Evolutionary conservation across 768 basidiomycete species (phyloP).

Genomic region (Royoungia palumana): DNA sequence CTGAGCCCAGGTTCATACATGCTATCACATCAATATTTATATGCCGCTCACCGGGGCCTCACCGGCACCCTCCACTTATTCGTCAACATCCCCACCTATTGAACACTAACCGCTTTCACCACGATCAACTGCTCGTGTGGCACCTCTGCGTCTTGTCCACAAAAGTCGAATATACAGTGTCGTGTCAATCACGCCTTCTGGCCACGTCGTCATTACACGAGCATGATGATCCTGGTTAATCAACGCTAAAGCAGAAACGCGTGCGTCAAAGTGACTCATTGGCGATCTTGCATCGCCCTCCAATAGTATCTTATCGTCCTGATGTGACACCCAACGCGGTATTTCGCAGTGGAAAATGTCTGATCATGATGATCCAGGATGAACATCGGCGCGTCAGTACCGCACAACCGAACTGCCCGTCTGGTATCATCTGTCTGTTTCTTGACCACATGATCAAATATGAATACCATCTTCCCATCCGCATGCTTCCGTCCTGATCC

Average conservation of each 20-base stretch:
- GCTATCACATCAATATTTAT: too few relatives aligned
- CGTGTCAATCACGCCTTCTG: slow-evolving; percentile 36
- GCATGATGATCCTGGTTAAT: too few relatives aligned
- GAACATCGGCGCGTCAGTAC: too few relatives aligned
- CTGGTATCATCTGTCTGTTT: background rate
- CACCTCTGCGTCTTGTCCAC: slow-evolving; percentile 29
- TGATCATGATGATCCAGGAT: slow-evolving; percentile 40
- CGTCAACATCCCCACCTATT: too few relatives aligned
- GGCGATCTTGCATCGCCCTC: slow-evolving; percentile 39
- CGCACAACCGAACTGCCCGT: too few relatives aligned
- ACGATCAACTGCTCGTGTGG: slow-evolving; percentile 40
- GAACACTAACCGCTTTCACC: slow-evolving; percentile 18
- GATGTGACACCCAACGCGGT: slow-evolving; percentile 32
- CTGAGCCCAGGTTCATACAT: too few relatives aligned
- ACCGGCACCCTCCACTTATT: too few relatives aligned
- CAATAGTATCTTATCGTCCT: slow-evolving; percentile 39
- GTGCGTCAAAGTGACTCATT: slow-evolving; percentile 26
- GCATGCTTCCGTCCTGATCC: slow-evolving; percentile 29
- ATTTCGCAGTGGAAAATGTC: slow-evolving; percentile 31
- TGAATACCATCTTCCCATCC: slow-evolving; percentile 35
- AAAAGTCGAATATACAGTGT: slow-evolving; percentile 42
- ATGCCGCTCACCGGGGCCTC: slow-evolving; percentile 16
- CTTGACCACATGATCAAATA: slow-evolving; percentile 44
- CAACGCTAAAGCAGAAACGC: too few relatives aligned
- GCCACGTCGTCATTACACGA: too few relatives aligned